Base-by-base conservation (phyloP, 2,329 filamentous ascomycete genomes). In the Hymenoscyphus linearis region DNA sequence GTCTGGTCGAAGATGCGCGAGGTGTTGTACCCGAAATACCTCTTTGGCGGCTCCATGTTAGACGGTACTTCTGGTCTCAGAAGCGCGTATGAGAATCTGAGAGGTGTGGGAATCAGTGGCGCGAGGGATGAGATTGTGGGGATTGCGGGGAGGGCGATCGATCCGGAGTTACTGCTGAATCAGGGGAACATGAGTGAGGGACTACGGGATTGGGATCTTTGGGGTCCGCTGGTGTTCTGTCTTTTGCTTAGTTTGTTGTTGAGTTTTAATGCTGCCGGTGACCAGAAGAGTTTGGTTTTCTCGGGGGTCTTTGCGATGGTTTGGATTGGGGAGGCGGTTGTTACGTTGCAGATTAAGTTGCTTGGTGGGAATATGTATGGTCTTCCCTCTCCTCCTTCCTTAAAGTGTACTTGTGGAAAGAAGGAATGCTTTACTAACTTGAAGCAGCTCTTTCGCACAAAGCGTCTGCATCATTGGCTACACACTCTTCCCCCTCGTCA, bases 1-100 rank as follows among this genome's bases (percentile, higher is more conserved):
- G 91, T 98, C 37, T 98, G 95, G 93, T 90, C 91, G 77, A 99
- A 99, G 82, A 91, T 99, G 87, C 88, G 90, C 75, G 93, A 97
- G 80, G 95, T 99, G 44, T 85, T 99, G 63, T 99, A 91, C 77
- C 95, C 95, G 18, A 93, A 93, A 72, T 98, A 98, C 78, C 82
- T 99, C 55, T 87, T 99, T 26, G 84, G 84, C 37, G 85, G 85
- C 34, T 85, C 82, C 62, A 86, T 87, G 83, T 81, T 86, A 60
- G 83, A 86, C 63, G 75, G 74, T 50, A 76, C 85, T 79, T 55
- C 79, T 4, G 77, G 76, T 37, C 69, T 87, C 9, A 81, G 85
- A 4, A 84, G 84, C 63, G 84, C 84, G 0, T 87, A 87, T 72
- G 82, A 83, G 22, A 84, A 82, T 65, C 76, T 88, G 52, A 78